Evolutionary conservation across 805 yeast genomes (phyloP).

Genomic region (Candida suzukii): DNA sequence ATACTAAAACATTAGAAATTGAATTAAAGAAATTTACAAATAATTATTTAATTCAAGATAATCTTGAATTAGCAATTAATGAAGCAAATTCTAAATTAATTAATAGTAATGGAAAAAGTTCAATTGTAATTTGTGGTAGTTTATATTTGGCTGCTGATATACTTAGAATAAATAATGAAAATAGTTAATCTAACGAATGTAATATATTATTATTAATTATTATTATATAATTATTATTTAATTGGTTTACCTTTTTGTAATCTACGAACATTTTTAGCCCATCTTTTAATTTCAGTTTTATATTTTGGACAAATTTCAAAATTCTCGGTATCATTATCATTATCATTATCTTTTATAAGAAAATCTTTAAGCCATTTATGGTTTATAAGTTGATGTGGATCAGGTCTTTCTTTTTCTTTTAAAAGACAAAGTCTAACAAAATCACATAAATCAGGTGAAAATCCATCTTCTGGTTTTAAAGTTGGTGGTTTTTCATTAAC

Average conservation of each 20-base stretch:
- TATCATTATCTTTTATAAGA: slow-evolving; percentile 24
- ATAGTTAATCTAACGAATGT: neutral
- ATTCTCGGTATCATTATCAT: slow-evolving; percentile 25
- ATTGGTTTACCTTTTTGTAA: slow-evolving; percentile 28
- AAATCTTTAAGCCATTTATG: slow-evolving; percentile 26
- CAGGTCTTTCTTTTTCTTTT: slow-evolving; percentile 67
- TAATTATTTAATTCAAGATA: slow-evolving; percentile 18
- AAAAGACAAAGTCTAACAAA: slow-evolving; percentile 71
- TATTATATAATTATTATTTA: slow-evolving; percentile 1
- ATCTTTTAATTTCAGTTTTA: slow-evolving; percentile 22
- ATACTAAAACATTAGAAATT: slow-evolving; percentile 23
- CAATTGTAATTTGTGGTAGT: slow-evolving; percentile 61
- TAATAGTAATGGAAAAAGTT: slow-evolving; percentile 13
- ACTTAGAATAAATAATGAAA: slow-evolving; percentile 20
- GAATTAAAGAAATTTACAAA: slow-evolving; percentile 13
- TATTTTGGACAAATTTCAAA: slow-evolving; percentile 14
- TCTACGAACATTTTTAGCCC: slow-evolving; percentile 31
- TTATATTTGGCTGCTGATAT: slow-evolving; percentile 60
- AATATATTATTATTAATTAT: neutral
- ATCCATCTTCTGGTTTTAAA: slow-evolving; percentile 38
- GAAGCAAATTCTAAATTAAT: slow-evolving; percentile 22
- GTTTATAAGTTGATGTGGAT: slow-evolving; percentile 61
- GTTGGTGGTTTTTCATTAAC: slow-evolving; percentile 90
- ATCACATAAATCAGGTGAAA: slow-evolving; percentile 44
- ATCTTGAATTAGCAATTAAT: slow-evolving; percentile 21